Conservation (phyloP, 2,329 filamentous ascomycete genomes). For the Dactylonectria macrodidyma region DNA sequence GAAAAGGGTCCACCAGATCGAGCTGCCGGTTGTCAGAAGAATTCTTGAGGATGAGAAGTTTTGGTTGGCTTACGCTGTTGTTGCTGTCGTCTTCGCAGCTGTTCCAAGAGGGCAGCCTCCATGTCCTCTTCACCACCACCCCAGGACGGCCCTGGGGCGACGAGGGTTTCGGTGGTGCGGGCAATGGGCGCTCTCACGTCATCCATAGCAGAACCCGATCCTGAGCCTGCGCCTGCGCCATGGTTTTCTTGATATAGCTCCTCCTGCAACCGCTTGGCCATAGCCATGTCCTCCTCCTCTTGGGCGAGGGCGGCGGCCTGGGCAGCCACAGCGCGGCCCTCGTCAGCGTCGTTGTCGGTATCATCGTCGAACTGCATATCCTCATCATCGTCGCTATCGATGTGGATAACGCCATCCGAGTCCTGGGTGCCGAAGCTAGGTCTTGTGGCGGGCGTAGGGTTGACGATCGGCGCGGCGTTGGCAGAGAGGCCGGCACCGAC, state of each 20-base stretch:
- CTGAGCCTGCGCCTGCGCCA: conserved; percentile 53
- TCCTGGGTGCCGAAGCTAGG: conserved; percentile 53
- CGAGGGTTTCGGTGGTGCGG: conserved; percentile 90
- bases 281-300: conserved; percentile 91
- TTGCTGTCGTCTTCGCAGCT: conserved; percentile 67
- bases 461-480: conserved; percentile 30
- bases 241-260: conserved; percentile 80
- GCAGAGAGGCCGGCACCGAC: conserved; percentile 53
- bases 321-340: conserved; percentile 58
- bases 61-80: conserved; percentile 48
- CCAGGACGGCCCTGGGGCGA: conserved; percentile 74
- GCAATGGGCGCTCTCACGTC: conserved; percentile 91
- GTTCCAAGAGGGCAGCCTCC: conserved; percentile 75
- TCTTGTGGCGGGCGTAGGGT: conserved; percentile 50
- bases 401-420: conserved; percentile 69
- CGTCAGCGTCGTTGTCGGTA: conserved; percentile 57
- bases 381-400: conserved; percentile 64
- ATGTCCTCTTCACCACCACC: conserved; percentile 65
- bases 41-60: not conserved
- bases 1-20: conserved; percentile 54
- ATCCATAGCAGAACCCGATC: conserved; percentile 61
- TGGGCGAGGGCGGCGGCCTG: conserved; percentile 64
- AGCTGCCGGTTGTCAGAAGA: conserved; percentile 28
- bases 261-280: conserved; percentile 92
- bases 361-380: conserved; percentile 57